These are phyloP conservation scores for Pseudogymnoascus sp. DNA, from an alignment of 2,329 filamentous ascomycete genomes.

Conservation along the genomic window DNA sequence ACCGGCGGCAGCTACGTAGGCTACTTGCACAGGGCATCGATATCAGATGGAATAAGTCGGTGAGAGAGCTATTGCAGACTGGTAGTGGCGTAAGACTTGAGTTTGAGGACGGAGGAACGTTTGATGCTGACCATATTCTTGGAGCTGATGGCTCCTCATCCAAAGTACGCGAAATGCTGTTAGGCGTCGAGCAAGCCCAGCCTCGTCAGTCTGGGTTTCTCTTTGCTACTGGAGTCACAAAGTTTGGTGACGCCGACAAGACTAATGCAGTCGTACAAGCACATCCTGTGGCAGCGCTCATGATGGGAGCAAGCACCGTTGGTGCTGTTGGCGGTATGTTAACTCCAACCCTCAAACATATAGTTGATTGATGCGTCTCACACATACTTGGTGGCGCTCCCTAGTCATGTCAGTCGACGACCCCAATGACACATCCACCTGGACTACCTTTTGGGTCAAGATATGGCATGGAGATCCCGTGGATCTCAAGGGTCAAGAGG, in stretches of 20 bases:
- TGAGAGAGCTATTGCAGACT: conserved; percentile 16
- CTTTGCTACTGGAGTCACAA: conserved; percentile 29
- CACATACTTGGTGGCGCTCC: not conserved
- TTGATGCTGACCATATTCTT: conserved; percentile 28
- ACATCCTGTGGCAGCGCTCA: conserved; percentile 31
- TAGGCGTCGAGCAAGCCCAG: conserved; percentile 25
- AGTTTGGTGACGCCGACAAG: conserved; percentile 26
- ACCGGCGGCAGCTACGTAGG: conserved; percentile 30
- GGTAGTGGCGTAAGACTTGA: conserved; percentile 20
- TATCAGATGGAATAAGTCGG: conserved; percentile 29
- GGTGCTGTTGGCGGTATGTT: conserved; percentile 30
- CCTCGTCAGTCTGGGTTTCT: conserved; percentile 27
- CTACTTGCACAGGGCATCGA: conserved; percentile 32
- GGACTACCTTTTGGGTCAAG: conserved; percentile 35
- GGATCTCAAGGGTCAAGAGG: conserved; percentile 32
- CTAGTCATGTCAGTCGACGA: conserved; percentile 26
- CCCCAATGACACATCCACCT: conserved; percentile 25
- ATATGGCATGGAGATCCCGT: conserved; percentile 30
- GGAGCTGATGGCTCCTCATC: conserved; percentile 32
- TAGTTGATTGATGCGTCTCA: not conserved
- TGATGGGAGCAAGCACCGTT: conserved; percentile 29
- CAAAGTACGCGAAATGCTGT: conserved; percentile 29
- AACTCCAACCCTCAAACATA: not conserved
- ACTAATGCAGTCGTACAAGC: conserved; percentile 25
- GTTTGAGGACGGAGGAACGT: conserved; percentile 27